These are phyloP conservation scores for Metarhizium robertsii DNA, from an alignment of 2,329 filamentous ascomycete species.

Conservation along the genomic window DNA sequence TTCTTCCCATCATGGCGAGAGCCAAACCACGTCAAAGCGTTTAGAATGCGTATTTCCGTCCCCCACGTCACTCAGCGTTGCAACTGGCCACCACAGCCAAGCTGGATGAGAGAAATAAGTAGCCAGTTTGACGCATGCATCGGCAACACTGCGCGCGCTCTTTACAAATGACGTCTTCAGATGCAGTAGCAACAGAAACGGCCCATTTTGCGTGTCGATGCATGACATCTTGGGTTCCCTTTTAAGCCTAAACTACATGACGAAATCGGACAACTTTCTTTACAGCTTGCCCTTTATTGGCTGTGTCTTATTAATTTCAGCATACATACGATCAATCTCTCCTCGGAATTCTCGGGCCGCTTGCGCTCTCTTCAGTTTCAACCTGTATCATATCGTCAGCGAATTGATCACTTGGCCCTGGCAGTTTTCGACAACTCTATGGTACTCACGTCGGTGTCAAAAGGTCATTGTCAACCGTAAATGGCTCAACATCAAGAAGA, in stretches of 20 bases:
- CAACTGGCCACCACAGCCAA: no score
- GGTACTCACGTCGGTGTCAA: slow-evolving; percentile 72
- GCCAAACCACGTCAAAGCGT: no score
- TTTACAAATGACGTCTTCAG: no score
- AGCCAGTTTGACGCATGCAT: no score
- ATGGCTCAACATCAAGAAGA: slow-evolving; percentile 74
- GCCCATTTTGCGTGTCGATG: neutral
- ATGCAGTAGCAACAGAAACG: neutral
- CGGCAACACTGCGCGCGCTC: no score
- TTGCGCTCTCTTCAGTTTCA: slow-evolving; percentile 52
- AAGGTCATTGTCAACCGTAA: slow-evolving; percentile 85
- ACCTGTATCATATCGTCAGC: slow-evolving; percentile 22
- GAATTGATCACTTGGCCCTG: neutral
- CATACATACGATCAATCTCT: slow-evolving; percentile 48
- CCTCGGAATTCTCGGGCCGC: slow-evolving; percentile 39
- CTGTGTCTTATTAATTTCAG: slow-evolving; percentile 34
- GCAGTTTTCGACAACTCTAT: neutral
- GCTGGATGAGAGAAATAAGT: no score
- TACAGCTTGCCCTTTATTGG: neutral
- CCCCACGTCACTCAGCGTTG: no score
- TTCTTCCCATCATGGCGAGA: no score
- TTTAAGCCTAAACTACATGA: neutral
- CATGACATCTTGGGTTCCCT: neutral
- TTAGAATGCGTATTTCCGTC: no score
- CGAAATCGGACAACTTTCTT: neutral